A percentile compares a stretch with the other conserved stretches of the same genome.
These are phyloP conservation scores for Coccinonectria pachysandricola DNA, from an alignment of 2,329 filamentous ascomycete species.

Conservation along the genomic window DNA sequence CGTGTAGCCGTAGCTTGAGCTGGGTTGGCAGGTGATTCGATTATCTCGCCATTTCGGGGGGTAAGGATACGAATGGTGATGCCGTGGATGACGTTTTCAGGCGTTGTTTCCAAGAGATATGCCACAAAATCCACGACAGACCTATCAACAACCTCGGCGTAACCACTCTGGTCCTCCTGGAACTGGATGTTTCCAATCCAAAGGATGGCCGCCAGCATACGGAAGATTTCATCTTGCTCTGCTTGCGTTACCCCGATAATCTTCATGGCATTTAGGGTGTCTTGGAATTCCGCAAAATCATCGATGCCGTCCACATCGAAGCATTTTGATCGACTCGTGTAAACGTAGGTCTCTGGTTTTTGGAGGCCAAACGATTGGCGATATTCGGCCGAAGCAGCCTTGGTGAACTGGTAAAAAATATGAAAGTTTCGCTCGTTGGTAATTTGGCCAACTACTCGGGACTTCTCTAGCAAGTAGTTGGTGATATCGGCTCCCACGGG, in stretches of 20 bases:
- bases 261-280: conserved; percentile 90
- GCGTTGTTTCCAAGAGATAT: conserved; percentile 81
- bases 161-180: conserved; percentile 76
- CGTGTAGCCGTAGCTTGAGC: conserved; percentile 78
- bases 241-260: conserved; percentile 79
- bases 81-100: conserved; percentile 70
- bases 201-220: conserved; percentile 81
- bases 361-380: conserved; percentile 83
- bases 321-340: conserved; percentile 90
- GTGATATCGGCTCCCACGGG: conserved; percentile 95
- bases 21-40: conserved; percentile 71
- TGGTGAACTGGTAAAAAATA: conserved; percentile 98
- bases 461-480: conserved; percentile 94
- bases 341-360: conserved; percentile 82
- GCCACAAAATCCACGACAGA: conserved; percentile 92
- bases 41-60: conserved; percentile 54
- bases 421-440: conserved; percentile 95
- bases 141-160: conserved; percentile 76
- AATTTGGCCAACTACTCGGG: conserved; percentile 90
- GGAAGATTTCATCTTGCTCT: conserved; percentile 94
- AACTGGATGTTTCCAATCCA: conserved; percentile 96
- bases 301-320: conserved; percentile 91
- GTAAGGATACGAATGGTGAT: conserved; percentile 82
- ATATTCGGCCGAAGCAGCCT: conserved; percentile 81
- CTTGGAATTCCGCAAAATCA: conserved; percentile 76